Evolutionary conservation across 352 stramenopile genomes (phyloP), one percentile per base, ranked within the genome.

Genomic region (Saprolegnia parasitica): DNA sequence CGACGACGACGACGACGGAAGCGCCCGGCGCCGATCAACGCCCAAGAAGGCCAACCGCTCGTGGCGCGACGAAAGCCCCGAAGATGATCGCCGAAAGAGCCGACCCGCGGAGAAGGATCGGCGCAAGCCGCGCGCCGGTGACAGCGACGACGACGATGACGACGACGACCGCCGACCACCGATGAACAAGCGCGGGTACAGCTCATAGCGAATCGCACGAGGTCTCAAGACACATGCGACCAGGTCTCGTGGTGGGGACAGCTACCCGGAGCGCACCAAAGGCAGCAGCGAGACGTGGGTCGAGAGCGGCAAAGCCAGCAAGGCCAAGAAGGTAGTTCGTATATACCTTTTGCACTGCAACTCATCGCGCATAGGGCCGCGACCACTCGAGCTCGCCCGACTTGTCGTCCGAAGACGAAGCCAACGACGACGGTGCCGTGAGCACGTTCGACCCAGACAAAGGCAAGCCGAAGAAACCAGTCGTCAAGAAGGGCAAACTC

Each of bases 401-500:
- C 47, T 77, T 74, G 39, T 86, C 83, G 1, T 92, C 84, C 0
- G 84, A 87, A 16, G 84, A 91, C 56, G 81, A 87, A 46, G 78
- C 73, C 49, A 83, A 83, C 37, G 80, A 85, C 52, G 76, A 80
- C 40, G 82, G 86, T 35, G 77, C 76, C 11, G 78, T 85, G 23
- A 89, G 81, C 35, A 88, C 81, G 18, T 78, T 88, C 67, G 81
- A 91, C 32, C 76, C 84, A 65, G 23, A 57, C 71, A 40, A 60
- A 67, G 5, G 24, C 54, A 5, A 84, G 78, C 49, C 68, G 68
- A 0, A 80, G 78, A 47, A 74, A 26, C 10, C 18, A 0, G 65
- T 71, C 8, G 72, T 75, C 5, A 88, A 88, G 52, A 91, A 91
- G 73, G 80, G 82, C 10, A 91, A 91, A 74, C 78, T 93, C 23